Evolutionary conservation across 208 protist genomes (phyloP), one percentile per base, ranked within the genome.

Genomic region (Tritrichomonas foetus): DNA sequence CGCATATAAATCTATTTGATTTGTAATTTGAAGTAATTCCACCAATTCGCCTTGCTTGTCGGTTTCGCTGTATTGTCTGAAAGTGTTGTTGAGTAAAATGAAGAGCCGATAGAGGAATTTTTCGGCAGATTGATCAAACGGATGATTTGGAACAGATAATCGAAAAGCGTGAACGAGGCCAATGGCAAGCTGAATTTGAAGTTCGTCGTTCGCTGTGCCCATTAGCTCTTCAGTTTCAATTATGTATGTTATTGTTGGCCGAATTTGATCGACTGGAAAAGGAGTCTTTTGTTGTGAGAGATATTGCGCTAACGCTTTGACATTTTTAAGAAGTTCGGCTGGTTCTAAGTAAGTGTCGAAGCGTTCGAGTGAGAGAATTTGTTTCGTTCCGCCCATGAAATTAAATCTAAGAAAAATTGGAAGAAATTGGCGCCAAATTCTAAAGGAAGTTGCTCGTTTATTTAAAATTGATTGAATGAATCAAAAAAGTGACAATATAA

Each of bases 221-320:
- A 89, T 89, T 1, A 89, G 30, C 33, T 89, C 78, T 89, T 89
- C 47, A 16, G 78, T 39, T 89, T 89, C 78, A 33, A 89, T 20
- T 9, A 89, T 16, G 27, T 55, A 89, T 20, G 47, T 53, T 47
- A 89, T 61, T 33, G 47, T 53, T 89, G 41, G 78, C 11, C 78
- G 25, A 22, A 89, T 53, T 57, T 25, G 25, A n/a, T 89, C 47
- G 1, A 89, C 13, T 14, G 41, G 27, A 57, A 89, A 57, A 27
- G 78, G 41, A 16, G 41, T 14, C 11, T 57, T 44, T 89, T 53
- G 78, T 47, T 89, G 2, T n/a, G 16, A 33, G 22, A 89, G n/a
- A 49, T 47, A 89, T 39, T 0, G 53, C 20, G 78, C 78, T 11
- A 89, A 61, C 5, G 53, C 39, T n/a, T 9, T 47, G 11, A 57